Base-by-base conservation (phyloP, 2,329 filamentous ascomycete species). In the Calonectria pteridis region DNA sequence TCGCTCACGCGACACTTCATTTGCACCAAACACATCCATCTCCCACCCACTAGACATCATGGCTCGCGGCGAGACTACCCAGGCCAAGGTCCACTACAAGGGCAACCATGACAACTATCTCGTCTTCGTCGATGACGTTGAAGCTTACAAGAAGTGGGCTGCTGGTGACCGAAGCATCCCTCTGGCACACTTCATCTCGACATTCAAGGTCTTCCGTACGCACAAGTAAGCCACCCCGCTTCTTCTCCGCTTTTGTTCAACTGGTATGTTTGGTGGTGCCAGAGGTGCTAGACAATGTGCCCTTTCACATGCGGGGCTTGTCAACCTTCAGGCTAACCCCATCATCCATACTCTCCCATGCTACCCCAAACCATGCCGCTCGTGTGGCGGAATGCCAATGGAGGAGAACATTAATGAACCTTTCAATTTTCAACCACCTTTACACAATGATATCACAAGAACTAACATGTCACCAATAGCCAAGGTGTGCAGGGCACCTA, bases 201-300 rank as follows among this genome's bases (percentile, higher is more conserved):
- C 94, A 10, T 98, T 95, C 89, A 94, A 98, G 89, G 89, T 99
- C 82, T 98, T 98, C 82, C 88, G 94, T 53, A 98, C 95, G 43
- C 94, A 97, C 88, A 94, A 93, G 96, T 98, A 90, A 87, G 94
- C 88, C 62, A 65, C 77, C 73, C 79, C 70, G 62, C 68, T 70
- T 68, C 53, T 51, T 26, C 68, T 40, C 31, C 63, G 33, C 63
- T 53, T 59, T 40, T 29, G 58, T 46, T 43, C 26, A 28, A 55
- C 40, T 26, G 20, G 18, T 33, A 20, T 6, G 20, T 11, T n/a
- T 51, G 35, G 49, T 33, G 35, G 40, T 37, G 26, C 37, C 11
- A 11, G 29, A 20, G 33, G 31, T 29, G 33, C 16, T 16, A 6
- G 43, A 40, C 62, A 55, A n/a, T 23, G 6, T 40, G 28, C n/a